Percentiles rank a stretch among this genome's conserved stretches.
phyloP scores from a whole-genome alignment of 108 stramenopile species.

The Ochromonas danica region DNA sequence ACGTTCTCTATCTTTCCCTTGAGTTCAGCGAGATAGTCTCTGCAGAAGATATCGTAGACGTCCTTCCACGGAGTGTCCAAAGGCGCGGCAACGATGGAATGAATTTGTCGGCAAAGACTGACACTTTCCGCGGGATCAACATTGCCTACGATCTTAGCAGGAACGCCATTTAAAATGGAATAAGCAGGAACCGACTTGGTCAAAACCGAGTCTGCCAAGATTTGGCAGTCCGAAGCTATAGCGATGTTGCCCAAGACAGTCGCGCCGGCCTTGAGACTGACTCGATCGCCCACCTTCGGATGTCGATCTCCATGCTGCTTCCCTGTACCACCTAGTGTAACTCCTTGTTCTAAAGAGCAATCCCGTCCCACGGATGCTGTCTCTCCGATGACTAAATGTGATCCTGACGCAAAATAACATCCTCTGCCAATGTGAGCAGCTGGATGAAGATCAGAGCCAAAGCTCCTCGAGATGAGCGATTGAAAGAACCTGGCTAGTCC shows the following conservation, averaged over 20 bases:
- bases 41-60: too few species aligned
- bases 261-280: slow-evolving; percentile 74
- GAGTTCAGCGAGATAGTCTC: too few species aligned
- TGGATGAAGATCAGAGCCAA: slow-evolving; percentile 86
- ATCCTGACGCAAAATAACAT: slow-evolving; percentile 60
- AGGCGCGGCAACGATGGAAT: too few species aligned
- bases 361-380: slow-evolving; percentile 62
- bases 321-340: slow-evolving; percentile 65
- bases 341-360: slow-evolving; percentile 61
- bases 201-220: slow-evolving; percentile 74
- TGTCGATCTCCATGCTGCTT: slow-evolving; percentile 72
- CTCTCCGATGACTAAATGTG: slow-evolving; percentile 65
- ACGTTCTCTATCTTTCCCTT: too few species aligned
- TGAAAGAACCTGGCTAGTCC: slow-evolving; percentile 75
- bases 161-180: slow-evolving; percentile 42
- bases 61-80: too few species aligned
- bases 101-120: too few species aligned
- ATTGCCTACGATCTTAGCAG: slow-evolving; percentile 13
- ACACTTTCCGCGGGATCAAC: too few species aligned
- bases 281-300: slow-evolving; percentile 79
- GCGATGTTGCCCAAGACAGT: slow-evolving; percentile 71
- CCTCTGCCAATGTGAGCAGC: slow-evolving; percentile 72
- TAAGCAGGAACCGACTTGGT: slow-evolving; percentile 63
- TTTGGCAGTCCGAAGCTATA: slow-evolving; percentile 67
- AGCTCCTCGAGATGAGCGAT: slow-evolving; percentile 69